A percentile compares a stretch with the other conserved stretches of the same genome.
Evolutionary conservation across 164 flowering plant species (phyloP).

Genomic region (Sextonia rubra): DNA sequence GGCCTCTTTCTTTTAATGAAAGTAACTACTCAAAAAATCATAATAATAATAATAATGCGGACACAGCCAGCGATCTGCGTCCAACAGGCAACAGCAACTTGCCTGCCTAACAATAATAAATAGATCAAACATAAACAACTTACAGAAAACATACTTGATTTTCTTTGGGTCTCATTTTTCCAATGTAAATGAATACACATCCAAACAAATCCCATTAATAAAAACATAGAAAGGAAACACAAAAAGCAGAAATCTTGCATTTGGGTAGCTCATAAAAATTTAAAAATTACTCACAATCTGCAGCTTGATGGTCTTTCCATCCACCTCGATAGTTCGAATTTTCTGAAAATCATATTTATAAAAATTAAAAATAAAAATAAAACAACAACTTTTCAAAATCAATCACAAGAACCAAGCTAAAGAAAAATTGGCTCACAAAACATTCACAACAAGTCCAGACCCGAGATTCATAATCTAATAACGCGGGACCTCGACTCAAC

Average conservation of each 20-base stretch:
- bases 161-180: not conserved
- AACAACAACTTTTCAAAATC: not conserved
- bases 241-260: not conserved
- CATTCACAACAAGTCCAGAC: not conserved
- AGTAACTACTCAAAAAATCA: no score
- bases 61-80: no score
- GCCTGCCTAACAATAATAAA: no score
- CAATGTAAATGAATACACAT: not conserved
- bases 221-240: not conserved
- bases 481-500: no score
- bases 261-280: not conserved
- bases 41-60: no score
- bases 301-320: conserved; percentile 62
- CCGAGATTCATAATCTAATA: not conserved
- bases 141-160: no score
- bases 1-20: no score
- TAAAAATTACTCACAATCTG: conserved; percentile 49
- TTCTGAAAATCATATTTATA: conserved; percentile 32
- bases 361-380: not conserved
- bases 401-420: not conserved
- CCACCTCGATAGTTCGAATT: conserved; percentile 64
- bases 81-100: no score
- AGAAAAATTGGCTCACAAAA: not conserved
- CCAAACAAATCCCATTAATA: not conserved
- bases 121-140: no score